Conservation (phyloP, 306 rosid species). For the Sphenostylis stenocarpa region DNA sequence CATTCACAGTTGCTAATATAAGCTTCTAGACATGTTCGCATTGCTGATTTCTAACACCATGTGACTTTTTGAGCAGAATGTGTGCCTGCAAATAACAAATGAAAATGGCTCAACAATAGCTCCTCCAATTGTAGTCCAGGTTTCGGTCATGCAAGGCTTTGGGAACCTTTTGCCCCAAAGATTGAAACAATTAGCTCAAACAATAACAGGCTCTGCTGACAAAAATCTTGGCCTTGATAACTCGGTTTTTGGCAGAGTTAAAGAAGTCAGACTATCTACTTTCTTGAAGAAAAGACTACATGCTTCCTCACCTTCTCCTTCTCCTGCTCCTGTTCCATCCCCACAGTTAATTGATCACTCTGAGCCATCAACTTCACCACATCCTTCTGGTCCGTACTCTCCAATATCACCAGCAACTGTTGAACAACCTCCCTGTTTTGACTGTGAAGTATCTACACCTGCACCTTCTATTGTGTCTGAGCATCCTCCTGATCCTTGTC, state of each 20-base stretch:
- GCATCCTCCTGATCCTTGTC: constrained; percentile 58
- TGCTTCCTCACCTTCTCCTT: constrained; percentile 54
- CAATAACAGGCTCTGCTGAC: constrained; percentile 48
- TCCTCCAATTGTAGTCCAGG: constrained; percentile 67
- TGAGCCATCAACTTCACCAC: constrained; percentile 46
- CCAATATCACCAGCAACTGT: constrained; percentile 43
- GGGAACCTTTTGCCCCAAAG: constrained; percentile 67
- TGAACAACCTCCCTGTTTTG: constrained; percentile 44
- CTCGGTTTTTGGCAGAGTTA: constrained; percentile 74
- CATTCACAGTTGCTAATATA: constrained; percentile 9
- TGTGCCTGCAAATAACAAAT: constrained; percentile 73
- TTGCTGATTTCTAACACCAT: background rate
- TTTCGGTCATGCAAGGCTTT: constrained; percentile 52
- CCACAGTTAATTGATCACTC: constrained; percentile 40
- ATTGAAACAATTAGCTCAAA: constrained; percentile 70
- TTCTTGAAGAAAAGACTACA: constrained; percentile 48
- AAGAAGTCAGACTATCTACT: constrained; percentile 68
- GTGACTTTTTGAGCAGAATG: constrained; percentile 54
- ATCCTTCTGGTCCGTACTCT: constrained; percentile 40
- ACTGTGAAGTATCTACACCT: constrained; percentile 48
- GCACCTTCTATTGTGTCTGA: constrained; percentile 46
- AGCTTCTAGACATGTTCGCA: background rate
- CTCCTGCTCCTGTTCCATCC: constrained; percentile 77
- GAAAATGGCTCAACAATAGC: constrained; percentile 62
- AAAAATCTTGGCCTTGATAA: constrained; percentile 83